phyloP scores from a whole-genome alignment of 1,139 yeast genomes.

The Saccharomyces hybrid region DNA sequence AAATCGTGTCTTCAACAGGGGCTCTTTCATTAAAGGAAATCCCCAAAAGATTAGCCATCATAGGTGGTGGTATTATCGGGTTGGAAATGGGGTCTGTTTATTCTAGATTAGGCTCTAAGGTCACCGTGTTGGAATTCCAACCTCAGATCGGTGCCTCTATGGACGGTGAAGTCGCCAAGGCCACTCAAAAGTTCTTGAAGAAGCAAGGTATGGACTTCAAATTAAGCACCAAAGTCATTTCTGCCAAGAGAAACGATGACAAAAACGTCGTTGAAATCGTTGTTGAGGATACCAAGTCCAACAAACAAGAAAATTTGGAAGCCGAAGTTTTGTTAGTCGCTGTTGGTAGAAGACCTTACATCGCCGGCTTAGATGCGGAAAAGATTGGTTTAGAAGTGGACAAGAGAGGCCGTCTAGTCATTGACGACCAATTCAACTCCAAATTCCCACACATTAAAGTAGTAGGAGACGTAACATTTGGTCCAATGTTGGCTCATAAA shows the following conservation, averaged over 20 bases:
- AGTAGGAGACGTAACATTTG: constrained; percentile 96
- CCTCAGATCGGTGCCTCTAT: constrained; percentile 89
- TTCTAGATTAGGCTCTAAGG: constrained; percentile 91
- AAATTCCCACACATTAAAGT: constrained; percentile 90
- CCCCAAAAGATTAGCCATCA: constrained; percentile 85
- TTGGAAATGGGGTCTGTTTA: constrained; percentile 98
- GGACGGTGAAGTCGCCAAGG: constrained; percentile 92
- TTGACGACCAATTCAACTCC: constrained; percentile 89
- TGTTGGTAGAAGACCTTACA: constrained; percentile 97
- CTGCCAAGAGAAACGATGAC: constrained; percentile 84
- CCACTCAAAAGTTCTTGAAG: constrained; percentile 78
- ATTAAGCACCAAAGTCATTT: constrained; percentile 82
- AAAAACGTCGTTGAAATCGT: constrained; percentile 58
- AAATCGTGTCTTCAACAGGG: constrained; percentile 95
- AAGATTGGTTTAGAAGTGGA: constrained; percentile 83
- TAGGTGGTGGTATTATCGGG: constrained; percentile 99
- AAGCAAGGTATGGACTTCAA: constrained; percentile 95
- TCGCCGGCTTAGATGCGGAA: constrained; percentile 84
- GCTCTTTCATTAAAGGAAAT: constrained; percentile 75
- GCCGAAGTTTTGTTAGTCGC: constrained; percentile 94
- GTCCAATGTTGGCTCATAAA: constrained; percentile 99
- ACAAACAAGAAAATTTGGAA: constrained; percentile 70
- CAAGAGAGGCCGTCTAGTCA: constrained; percentile 85
- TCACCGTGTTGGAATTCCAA: constrained; percentile 88
- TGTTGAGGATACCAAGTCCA: constrained; percentile 83